Evolutionary conservation across 1,284 basidiomycete species (phyloP), one percentile per base, ranked within the genome.

Genomic region (Apiotrichum laibachii): DNA sequence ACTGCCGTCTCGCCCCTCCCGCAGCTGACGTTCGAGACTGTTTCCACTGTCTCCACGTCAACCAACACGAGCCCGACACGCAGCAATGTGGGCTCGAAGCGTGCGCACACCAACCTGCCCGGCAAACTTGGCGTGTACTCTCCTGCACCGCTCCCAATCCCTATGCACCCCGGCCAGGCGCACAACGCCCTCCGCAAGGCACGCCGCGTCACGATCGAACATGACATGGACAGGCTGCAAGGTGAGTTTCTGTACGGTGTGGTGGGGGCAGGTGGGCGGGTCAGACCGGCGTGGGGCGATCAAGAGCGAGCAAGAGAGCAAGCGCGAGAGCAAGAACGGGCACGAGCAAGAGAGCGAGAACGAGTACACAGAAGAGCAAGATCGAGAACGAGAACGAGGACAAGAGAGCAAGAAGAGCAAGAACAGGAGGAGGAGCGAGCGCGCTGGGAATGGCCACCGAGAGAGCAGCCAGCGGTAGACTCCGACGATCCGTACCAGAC

Each of bases 161-260:
- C 77, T 0, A 72, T 72, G 67, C 73, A 77, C 50, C 71, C 56
- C 61, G 65, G 40, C 61, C 63, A 60, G 73, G 69, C 49, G 52
- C 65, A 6, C 12, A 65, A 69, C 15, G 49, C 64, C 5, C 47
- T 61, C 15, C 68, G 71, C 48, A 72, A 69, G 53, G 62, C 66
- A 11, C 65, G 77, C 50, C 62, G 77, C 16, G 59, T 74, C 13
- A 77, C 77, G 13, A 75, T 79, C 33, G 77, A 79, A 52, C 72
- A 76, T 53, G 77, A 79, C 56, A 72, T 77, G 44, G 69, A 75
- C 52, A 56, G 64, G 11, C 55, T 77, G 43, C 59, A 71, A 39
- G 70, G 76, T 76, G 58, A 66, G 74, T 70, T 6, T 33, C 19
- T 22, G 22, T 16, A 10, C 37, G 37, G 26, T 31, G 26, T 31